Evolutionary conservation across 768 basidiomycete species (phyloP).

Genomic region (Tulasnella sp.): DNA sequence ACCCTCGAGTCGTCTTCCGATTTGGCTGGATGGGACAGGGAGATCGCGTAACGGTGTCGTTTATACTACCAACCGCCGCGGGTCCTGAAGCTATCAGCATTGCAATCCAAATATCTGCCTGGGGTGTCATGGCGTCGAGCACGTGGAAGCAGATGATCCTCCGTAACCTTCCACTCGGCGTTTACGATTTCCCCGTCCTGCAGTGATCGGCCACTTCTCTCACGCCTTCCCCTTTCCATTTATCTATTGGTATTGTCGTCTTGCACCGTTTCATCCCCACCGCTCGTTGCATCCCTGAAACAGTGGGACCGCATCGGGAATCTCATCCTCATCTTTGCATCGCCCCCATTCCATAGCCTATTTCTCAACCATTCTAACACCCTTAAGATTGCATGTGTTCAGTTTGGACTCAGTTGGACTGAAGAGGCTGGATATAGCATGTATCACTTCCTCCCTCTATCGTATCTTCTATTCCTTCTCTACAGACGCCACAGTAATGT

Average conservation of each 20-base stretch:
- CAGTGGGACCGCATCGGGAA: background rate
- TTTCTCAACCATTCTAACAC: background rate
- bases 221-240: background rate
- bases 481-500: too few relatives aligned
- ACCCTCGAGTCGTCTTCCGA: background rate
- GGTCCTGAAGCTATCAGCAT: background rate
- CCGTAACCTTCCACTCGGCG: background rate
- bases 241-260: background rate
- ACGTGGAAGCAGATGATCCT: slow-evolving; percentile 1
- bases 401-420: background rate
- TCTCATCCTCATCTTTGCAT: background rate
- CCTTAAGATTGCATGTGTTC: background rate
- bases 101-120: background rate
- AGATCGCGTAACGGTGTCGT: background rate
- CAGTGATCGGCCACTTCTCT: background rate
- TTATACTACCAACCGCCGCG: too few relatives aligned
- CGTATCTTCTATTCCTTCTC: too few relatives aligned
- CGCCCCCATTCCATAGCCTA: background rate
- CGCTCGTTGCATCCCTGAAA: background rate
- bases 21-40: background rate
- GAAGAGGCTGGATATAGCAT: background rate
- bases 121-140: background rate
- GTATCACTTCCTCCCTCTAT: too few relatives aligned
- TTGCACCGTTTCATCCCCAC: background rate
- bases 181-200: background rate